Percentiles rank a stretch among this genome's conserved stretches.
phyloP scores from a whole-genome alignment of 352 stramenopile genomes.

The Globisporangium ultimum region DNA sequence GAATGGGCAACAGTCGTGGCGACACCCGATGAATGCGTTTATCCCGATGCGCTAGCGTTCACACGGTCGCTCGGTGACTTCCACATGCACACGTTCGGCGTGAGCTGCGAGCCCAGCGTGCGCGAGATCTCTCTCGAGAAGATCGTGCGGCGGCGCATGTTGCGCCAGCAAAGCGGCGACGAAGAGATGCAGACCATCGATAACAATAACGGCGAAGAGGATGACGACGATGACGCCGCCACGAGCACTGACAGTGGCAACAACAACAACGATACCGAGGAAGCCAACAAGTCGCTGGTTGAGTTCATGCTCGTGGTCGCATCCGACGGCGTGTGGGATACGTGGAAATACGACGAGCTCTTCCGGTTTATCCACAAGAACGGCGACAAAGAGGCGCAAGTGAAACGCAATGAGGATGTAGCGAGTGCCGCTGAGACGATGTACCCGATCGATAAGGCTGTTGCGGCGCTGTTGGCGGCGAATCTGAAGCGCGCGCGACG shows the following conservation, averaged over 20 bases:
- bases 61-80: slow-evolving; percentile 86
- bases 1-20: slow-evolving; percentile 87
- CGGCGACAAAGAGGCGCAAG: slow-evolving; percentile 4
- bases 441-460: slow-evolving; percentile 27
- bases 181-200: too few species aligned
- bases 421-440: not conserved
- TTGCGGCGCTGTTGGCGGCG: slow-evolving; percentile 44
- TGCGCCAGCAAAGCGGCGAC: too few species aligned
- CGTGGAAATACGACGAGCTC: slow-evolving; percentile 84
- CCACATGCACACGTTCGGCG: slow-evolving; percentile 86
- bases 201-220: slow-evolving; percentile 22
- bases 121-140: slow-evolving; percentile 43
- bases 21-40: slow-evolving; percentile 57
- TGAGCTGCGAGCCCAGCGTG: slow-evolving; percentile 61
- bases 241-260: slow-evolving; percentile 15
- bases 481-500: slow-evolving; percentile 57
- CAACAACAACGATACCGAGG: slow-evolving; percentile 17
- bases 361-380: slow-evolving; percentile 29
- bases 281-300: not conserved
- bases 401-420: not conserved
- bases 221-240: slow-evolving; percentile 10
- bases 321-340: slow-evolving; percentile 88
- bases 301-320: slow-evolving; percentile 66
- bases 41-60: slow-evolving; percentile 84
- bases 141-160: slow-evolving; percentile 21